Base-by-base conservation (phyloP, 495 filamentous ascomycete species). In the Penicillium robsamsonii region DNA sequence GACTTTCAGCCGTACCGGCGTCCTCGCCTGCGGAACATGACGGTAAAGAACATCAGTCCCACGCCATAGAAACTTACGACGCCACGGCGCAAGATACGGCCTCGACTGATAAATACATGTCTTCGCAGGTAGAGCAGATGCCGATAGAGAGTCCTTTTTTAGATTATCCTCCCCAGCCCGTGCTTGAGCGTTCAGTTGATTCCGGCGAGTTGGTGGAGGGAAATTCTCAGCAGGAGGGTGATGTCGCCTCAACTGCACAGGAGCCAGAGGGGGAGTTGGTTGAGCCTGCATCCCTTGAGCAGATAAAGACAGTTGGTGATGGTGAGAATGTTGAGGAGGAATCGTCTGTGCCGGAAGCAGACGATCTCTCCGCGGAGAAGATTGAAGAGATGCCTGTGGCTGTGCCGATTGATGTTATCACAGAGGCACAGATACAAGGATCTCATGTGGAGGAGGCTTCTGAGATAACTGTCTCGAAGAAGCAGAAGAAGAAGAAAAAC, bases 21-120 rank as follows among this genome's bases (percentile, higher is more conserved):
- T 41, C 57, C 66, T 66, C 66, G 63, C 72, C 73, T 73, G 69
- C 70, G 68, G 73, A 76, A 71, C 66, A 75, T 69, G 70, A 76
- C 70, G 72, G 73, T 77, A 77, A 79, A 75, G 73, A 77, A 56
- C 60, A 72, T 72, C 75, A 76, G 73, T 76, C 73, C 71, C 74
- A 71, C 73, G 73, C 70, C 71, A 73, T 58, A 61, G 65, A 69
- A 60, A 63, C 56, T 52, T 62, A 69, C 67, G 66, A 64, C 65
- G 59, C 50, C 51, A 67, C 63, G 67, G 67, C 70, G 68, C 68
- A 74, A 66, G 66, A 71, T 64, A 55, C 73, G 62, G 66, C 61
- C 75, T 76, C 73, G 75, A 77, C 75, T 78, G 75, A 78, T 78
- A 62, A 76, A 55, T 70, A 71, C 62, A 66, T 77, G 66, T 76